Conservation (phyloP, 441 rosid species). For the Metrosideros polymorpha region DNA sequence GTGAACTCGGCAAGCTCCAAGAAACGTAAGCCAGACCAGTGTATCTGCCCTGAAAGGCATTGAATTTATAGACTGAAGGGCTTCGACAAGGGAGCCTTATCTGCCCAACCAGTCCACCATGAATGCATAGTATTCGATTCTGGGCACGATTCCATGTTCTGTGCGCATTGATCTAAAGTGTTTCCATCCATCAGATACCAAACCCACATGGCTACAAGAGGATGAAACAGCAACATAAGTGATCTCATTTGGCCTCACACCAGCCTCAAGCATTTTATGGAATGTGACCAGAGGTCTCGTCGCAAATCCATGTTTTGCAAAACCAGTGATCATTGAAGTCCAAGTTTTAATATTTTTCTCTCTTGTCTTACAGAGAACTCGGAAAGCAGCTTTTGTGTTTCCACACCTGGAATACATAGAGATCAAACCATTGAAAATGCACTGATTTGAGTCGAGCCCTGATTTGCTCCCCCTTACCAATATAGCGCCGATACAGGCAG, state of each 20-base stretch:
- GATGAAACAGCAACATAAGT: constrained; percentile 34
- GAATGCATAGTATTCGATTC: background rate
- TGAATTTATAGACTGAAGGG: constrained; percentile 31
- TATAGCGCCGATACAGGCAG: constrained; percentile 43
- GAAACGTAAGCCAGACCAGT: constrained; percentile 53
- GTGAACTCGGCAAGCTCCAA: constrained; percentile 55
- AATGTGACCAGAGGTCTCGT: constrained; percentile 36
- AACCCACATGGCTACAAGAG: constrained; percentile 42
- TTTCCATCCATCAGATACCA: constrained; percentile 47
- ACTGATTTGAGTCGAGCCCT: constrained; percentile 28
- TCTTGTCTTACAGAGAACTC: constrained; percentile 18
- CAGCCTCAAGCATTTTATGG: constrained; percentile 26
- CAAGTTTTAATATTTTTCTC: constrained; percentile 35
- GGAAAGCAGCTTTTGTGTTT: constrained; percentile 40
- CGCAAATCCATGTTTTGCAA: constrained; percentile 45
- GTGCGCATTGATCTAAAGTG: constrained; percentile 38
- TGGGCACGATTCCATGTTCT: constrained; percentile 22
- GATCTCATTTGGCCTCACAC: constrained; percentile 1
- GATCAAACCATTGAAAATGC: constrained; percentile 39
- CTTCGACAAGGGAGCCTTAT: constrained; percentile 11
- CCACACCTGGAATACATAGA: constrained; percentile 62
- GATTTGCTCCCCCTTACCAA: constrained; percentile 50
- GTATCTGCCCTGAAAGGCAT: constrained; percentile 40
- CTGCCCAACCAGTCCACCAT: background rate
- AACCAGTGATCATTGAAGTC: constrained; percentile 56